Evolutionary conservation across 306 rosid species (phyloP), one percentile per base, ranked within the genome.

Genomic region (Neltuma alba): DNA sequence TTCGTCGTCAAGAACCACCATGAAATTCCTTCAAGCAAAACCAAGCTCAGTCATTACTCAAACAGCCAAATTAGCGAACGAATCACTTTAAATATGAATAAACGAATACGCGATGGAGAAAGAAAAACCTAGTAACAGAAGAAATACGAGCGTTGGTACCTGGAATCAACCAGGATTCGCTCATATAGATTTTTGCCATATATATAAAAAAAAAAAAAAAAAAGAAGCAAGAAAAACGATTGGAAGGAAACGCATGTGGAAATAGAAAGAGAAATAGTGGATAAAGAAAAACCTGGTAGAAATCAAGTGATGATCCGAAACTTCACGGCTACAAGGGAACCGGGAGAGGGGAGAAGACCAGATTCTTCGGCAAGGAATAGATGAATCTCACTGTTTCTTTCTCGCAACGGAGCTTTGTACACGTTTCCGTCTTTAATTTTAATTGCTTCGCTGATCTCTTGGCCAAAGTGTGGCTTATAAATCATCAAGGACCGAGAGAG

Each of bases 381-480:
- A 65, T 63, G 86, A 85, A 75, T 65, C 37, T 27, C 66, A 18
- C 21, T 37, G 2, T 54, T 70, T 45, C 28, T 28, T 28, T 28
- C 23, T 4, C 0, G 23, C 3, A 9, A 41, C 47, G 77, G 66
- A 48, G 70, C 21, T 65, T 48, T 65, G 31, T 11, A 13, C 44
- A 82, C 70, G 89, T 76, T 82, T 62, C 34, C 34, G 44, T 40
- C 33, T 67, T 12, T 21, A 6, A 52, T 52, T 52, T 48, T 21
- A 9, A 4, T 37, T 66, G 4, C 41, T 30, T 11, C 21, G 6
- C 6, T 60, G 60, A 81, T 74, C 78, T 77, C 69, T 11, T 23
- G 62, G 60, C 20, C 3, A 78, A 78, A 70, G 44, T 85, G 88
- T 85, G 86, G 88, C 45, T 85, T 81, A 78, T 78, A 85, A 34